These are phyloP conservation scores for Pseudophaeomoniella oleicola DNA, from an alignment of 2,329 filamentous ascomycete genomes.

Conservation along the genomic window DNA sequence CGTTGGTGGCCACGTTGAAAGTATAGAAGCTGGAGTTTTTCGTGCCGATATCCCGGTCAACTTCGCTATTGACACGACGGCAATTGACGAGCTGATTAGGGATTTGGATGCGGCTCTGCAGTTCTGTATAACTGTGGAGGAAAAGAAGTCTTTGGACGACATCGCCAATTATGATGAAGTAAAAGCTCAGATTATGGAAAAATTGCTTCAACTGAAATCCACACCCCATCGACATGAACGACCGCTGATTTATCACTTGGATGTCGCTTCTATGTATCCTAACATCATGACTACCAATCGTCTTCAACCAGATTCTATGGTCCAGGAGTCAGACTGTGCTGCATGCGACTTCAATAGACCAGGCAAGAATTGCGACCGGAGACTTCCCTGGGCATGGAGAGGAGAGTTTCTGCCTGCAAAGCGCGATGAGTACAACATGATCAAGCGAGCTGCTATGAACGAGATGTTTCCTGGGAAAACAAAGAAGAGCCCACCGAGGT, in stretches of 20 bases:
- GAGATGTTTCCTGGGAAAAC: conserved; percentile 76
- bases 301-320: conserved; percentile 97
- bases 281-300: conserved; percentile 99
- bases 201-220: conserved; percentile 57
- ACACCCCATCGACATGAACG: conserved; percentile 74
- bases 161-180: conserved; percentile 72
- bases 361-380: conserved; percentile 89
- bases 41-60: conserved; percentile 89
- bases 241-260: conserved; percentile 92
- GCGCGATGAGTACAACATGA: conserved; percentile 98
- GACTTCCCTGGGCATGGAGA: conserved; percentile 95
- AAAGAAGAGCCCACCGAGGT: conserved; percentile 53
- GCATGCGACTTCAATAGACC: conserved; percentile 97
- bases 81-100: conserved; percentile 72
- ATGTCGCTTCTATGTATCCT: conserved; percentile 98
- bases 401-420: conserved; percentile 94
- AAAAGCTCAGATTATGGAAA: conserved; percentile 63
- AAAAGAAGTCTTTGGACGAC: conserved; percentile 68
- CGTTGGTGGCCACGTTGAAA: conserved; percentile 95
- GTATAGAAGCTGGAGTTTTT: conserved; percentile 96
- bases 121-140: conserved; percentile 75
- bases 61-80: conserved; percentile 76
- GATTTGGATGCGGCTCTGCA: conserved; percentile 81
- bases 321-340: conserved; percentile 86
- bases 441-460: conserved; percentile 76